Evolutionary conservation across 2,329 filamentous ascomycete species (phyloP).

Genomic region (Ceratocystis papillata): DNA sequence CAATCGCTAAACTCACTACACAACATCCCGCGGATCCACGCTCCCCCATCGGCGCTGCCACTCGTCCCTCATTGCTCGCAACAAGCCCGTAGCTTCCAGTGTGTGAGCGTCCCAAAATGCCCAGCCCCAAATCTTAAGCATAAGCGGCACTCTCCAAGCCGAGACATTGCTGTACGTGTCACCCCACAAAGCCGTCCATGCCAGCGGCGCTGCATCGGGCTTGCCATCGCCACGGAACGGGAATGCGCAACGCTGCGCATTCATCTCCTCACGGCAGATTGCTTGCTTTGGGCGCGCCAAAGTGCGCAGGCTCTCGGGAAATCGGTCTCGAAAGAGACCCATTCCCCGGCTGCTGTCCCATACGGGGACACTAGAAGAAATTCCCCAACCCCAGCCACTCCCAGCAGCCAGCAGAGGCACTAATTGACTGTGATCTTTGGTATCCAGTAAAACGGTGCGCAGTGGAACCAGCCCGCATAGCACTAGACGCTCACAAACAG

Average conservation of each 20-base stretch:
- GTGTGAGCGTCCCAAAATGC: slow-evolving; percentile 21
- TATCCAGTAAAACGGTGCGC: slow-evolving; percentile 17
- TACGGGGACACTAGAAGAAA: neutral
- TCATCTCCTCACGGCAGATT: slow-evolving; percentile 7
- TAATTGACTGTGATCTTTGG: neutral
- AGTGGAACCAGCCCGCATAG: slow-evolving; percentile 17
- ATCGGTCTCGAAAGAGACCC: neutral
- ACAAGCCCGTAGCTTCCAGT: slow-evolving; percentile 10
- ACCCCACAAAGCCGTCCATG: slow-evolving; percentile 21
- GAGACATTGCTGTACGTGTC: slow-evolving; percentile 22
- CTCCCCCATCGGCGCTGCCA: slow-evolving; percentile 21
- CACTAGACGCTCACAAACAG: slow-evolving; percentile 11
- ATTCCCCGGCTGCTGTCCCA: neutral
- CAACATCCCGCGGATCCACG: slow-evolving; percentile 19
- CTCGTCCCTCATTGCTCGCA: slow-evolving; percentile 15
- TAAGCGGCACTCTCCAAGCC: slow-evolving; percentile 19
- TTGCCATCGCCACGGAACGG: slow-evolving; percentile 20
- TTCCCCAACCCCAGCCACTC: neutral
- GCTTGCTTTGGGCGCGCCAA: slow-evolving; percentile 6
- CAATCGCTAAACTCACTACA: neutral
- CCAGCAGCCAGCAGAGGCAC: slow-evolving; percentile 11
- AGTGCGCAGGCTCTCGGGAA: slow-evolving; percentile 9
- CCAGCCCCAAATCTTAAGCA: slow-evolving; percentile 24
- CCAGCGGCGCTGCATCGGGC: slow-evolving; percentile 12
- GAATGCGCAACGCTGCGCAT: slow-evolving; percentile 6